These are phyloP conservation scores for Hypoxylon crocopeplum DNA, from an alignment of 495 filamentous ascomycete genomes.

Conservation along the genomic window DNA sequence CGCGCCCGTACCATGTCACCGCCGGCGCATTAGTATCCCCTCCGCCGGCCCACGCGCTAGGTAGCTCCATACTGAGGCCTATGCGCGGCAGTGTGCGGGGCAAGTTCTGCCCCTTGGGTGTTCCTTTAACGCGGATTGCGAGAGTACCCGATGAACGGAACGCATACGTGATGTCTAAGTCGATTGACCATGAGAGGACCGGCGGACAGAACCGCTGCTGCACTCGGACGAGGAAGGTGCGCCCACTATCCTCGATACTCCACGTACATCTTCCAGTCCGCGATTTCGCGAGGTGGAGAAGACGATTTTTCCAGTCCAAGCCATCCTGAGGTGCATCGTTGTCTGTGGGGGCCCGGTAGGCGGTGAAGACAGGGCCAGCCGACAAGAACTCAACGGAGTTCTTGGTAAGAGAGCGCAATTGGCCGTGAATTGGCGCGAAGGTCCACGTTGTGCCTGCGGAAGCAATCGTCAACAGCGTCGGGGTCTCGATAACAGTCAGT, in stretches of 20 bases:
- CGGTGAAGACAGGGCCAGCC: slow-evolving; percentile 37
- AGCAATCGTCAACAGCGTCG: slow-evolving; percentile 33
- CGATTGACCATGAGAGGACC: slow-evolving; percentile 63
- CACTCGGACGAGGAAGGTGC: slow-evolving; percentile 44
- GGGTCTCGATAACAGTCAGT: slow-evolving; percentile 21
- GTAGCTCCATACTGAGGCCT: slow-evolving; percentile 58
- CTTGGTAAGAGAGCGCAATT: slow-evolving; percentile 30
- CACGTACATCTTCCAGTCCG: slow-evolving; percentile 43
- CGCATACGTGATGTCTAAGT: slow-evolving; percentile 55
- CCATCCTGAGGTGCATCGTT: slow-evolving; percentile 61
- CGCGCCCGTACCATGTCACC: slow-evolving; percentile 65
- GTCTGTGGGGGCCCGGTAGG: slow-evolving; percentile 60
- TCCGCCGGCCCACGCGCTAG: slow-evolving; percentile 39
- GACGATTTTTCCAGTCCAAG: slow-evolving; percentile 46
- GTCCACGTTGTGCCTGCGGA: slow-evolving; percentile 20
- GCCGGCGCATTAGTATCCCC: slow-evolving; percentile 29
- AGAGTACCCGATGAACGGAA: slow-evolving; percentile 53
- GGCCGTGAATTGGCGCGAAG: slow-evolving; percentile 27
- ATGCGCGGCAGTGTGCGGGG: slow-evolving; percentile 63
- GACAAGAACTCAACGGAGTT: slow-evolving; percentile 31
- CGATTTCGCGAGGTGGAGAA: slow-evolving; percentile 44
- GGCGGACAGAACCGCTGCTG: slow-evolving; percentile 58
- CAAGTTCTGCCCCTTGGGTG: slow-evolving; percentile 48
- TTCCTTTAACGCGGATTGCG: slow-evolving; percentile 48
- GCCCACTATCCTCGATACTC: slow-evolving; percentile 24